Evolutionary conservation across 1,284 basidiomycete species (phyloP).

Genomic region (Sporisorium scitamineum): DNA sequence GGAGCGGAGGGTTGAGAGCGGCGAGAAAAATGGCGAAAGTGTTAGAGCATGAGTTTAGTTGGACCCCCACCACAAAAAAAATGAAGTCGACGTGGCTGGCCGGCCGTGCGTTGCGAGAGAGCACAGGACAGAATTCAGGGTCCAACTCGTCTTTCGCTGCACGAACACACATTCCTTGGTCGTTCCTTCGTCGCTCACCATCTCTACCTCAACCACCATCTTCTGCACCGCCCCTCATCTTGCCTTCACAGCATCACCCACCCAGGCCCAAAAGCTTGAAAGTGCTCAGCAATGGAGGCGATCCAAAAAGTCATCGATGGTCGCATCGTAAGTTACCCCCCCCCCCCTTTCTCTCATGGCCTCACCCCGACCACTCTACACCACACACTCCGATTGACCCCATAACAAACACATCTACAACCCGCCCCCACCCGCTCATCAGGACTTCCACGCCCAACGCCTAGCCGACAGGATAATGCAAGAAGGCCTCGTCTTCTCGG

Average conservation of each 20-base stretch:
- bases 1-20: background rate
- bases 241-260: no score
- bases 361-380: background rate
- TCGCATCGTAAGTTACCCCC: constrained; percentile 32
- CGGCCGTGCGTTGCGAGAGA: background rate
- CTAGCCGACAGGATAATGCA: constrained; percentile 46
- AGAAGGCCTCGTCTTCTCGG: constrained; percentile 28
- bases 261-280: no score
- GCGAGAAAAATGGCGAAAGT: background rate
- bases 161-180: no score
- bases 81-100: constrained; percentile 2
- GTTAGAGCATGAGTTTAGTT: background rate
- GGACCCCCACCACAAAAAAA: background rate
- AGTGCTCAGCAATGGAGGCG: constrained; percentile 30
- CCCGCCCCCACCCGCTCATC: background rate
- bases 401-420: no score
- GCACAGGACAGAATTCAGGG: constrained; percentile 9
- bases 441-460: constrained; percentile 51
- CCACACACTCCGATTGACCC: background rate
- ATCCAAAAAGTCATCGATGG: constrained; percentile 41
- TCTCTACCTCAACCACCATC: background rate
- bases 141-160: background rate
- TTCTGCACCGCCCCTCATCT: background rate
- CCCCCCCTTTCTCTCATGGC: background rate
- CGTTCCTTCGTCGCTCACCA: no score